Conservation (phyloP, 352 stramenopile genomes). For the Globisporangium nagaii region DNA sequence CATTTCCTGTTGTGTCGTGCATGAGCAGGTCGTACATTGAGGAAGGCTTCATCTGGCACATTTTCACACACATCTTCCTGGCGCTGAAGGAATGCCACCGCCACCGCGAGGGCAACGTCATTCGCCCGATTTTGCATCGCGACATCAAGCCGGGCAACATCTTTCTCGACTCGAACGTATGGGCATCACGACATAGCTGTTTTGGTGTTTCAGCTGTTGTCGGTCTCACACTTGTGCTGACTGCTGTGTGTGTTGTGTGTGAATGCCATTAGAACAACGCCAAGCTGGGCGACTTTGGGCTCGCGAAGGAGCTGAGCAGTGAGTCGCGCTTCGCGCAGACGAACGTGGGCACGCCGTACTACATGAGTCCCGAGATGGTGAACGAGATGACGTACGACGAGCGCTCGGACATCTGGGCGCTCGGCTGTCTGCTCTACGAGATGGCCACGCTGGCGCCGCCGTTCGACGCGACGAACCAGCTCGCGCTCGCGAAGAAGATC, state of each 20-base stretch:
- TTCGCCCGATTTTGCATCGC: conserved; percentile 85
- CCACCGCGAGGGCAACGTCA: conserved; percentile 72
- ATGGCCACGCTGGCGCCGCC: conserved; percentile 87
- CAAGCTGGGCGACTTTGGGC: conserved; percentile 90
- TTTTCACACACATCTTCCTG: conserved; percentile 90
- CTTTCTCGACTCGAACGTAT: conserved; percentile 87
- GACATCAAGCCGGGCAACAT: conserved; percentile 93
- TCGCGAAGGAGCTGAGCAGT: conserved; percentile 88
- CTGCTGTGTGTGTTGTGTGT: conserved; percentile 1
- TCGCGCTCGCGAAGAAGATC: conserved; percentile 92
- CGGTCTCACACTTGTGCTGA: too few relatives aligned
- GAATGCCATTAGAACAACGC: conserved; percentile 66
- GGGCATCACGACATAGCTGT: conserved; percentile 7
- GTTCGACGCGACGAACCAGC: conserved; percentile 91
- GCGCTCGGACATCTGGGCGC: conserved; percentile 89
- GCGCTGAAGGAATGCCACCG: conserved; percentile 90
- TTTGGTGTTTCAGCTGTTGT: too few relatives aligned
- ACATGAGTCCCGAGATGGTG: conserved; percentile 91
- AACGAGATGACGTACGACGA: conserved; percentile 92
- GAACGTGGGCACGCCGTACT: conserved; percentile 91
- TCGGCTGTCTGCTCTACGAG: conserved; percentile 90
- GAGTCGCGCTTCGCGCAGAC: conserved; percentile 89
- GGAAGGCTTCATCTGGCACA: conserved; percentile 91
- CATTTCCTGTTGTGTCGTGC: neutral
- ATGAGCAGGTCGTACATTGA: conserved; percentile 80